Evolutionary conservation across 257 asterid genomes (phyloP), one percentile per base, ranked within the genome.

Genomic region (Cinchona pubescens): DNA sequence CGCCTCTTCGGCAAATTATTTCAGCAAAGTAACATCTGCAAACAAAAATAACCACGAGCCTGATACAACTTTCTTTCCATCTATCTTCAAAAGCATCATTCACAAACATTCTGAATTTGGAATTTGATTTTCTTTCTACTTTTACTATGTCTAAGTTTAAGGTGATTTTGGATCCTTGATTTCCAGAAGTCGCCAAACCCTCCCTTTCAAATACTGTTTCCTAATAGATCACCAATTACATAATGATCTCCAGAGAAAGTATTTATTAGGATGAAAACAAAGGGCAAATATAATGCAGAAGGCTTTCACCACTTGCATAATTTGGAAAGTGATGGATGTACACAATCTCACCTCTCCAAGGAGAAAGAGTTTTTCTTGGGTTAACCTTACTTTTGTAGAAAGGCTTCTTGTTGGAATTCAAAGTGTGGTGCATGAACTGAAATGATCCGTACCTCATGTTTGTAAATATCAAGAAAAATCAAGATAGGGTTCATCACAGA

Each of bases 401-500:
- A 23, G 18, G 48, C 61, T 42, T 56, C 51, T 19, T 71, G 32
- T 16, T 69, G 49, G 43, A 68, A 40, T 55, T 58, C 76, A n/a
- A n/a, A 79, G 75, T 60, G 51, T 55, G 19, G 70, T 42, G 42
- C 42, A 86, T 34, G 68, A 76, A 76, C 56, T 32, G 40, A 61
- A 48, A 69, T 8, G 81, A 58, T 73, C 62, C 16, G 68, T 79
- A 94, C 99, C 99, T 94, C 98, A 68, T 92, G 90, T 80, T 90
- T 87, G 85, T 94, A 94, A 58, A 84, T 86, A 83, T 91, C 95
- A 76, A 94, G 91, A 76, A 90, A 84, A 75, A 81, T 86, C 85
- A 94, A 79, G 72, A 94, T 76, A 66, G 99, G 88, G 79, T 87
- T 88, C 90, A 90, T 78, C 69, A 88, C 85, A 12, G 88, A 81